Conservation (phyloP, 805 yeast species). For the Wickerhamomyces mucosus region DNA sequence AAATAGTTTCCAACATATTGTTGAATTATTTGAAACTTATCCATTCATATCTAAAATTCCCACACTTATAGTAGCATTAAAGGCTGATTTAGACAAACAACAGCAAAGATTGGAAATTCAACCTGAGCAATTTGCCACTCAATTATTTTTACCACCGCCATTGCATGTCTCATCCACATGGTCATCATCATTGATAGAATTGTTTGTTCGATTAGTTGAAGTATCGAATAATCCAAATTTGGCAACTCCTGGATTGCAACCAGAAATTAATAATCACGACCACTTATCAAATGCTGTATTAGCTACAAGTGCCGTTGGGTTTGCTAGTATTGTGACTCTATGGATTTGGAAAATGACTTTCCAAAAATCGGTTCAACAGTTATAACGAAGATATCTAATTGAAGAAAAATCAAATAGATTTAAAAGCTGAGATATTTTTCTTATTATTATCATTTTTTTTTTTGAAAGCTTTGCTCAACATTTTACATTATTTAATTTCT, state of each 20-base stretch:
- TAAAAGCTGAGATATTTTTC: too few species aligned
- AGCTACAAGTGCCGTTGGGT: conserved; percentile 62
- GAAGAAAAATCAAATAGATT: too few species aligned
- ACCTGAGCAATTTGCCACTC: conserved; percentile 78
- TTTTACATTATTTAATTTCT: too few species aligned
- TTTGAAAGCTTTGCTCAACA: too few species aligned
- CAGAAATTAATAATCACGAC: conserved; percentile 41
- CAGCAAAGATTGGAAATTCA: conserved; percentile 81
- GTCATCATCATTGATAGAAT: conserved; percentile 77
- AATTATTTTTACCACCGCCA: conserved; percentile 65
- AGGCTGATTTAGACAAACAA: conserved; percentile 93
- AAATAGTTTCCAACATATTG: conserved; percentile 78
- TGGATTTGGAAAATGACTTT: conserved; percentile 46
- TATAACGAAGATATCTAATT: too few species aligned
- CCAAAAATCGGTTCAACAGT: conserved; percentile 1
- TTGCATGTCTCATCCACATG: conserved; percentile 85
- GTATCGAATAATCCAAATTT: conserved; percentile 73
- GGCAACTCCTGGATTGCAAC: conserved; percentile 72
- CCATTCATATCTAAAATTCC: conserved; percentile 61
- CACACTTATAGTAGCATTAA: conserved; percentile 78
- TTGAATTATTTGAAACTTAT: conserved; percentile 55
- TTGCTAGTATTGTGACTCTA: conserved; percentile 51
- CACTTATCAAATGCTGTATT: conserved; percentile 42
- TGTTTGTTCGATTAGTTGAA: conserved; percentile 79
- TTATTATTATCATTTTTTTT: too few species aligned